Percentiles rank a stretch among this genome's conserved stretches.
Evolutionary conservation across 768 basidiomycete genomes (phyloP).

Genomic region (Cystofilobasidium capitatum): DNA sequence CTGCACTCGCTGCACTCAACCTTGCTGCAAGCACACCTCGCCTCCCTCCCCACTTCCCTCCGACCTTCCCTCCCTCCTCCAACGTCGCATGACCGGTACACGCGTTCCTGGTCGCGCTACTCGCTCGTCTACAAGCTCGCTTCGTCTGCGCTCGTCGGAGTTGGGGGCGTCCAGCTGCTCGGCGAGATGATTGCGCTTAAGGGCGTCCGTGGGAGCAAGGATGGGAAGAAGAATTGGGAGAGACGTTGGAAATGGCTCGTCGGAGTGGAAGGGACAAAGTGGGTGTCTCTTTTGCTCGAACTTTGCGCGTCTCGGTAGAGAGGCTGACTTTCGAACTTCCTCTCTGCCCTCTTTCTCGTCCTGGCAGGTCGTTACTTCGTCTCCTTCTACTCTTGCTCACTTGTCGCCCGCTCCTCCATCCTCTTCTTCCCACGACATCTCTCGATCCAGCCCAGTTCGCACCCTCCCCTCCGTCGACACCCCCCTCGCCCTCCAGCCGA

Average conservation of each 20-base stretch:
- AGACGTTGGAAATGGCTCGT: slow-evolving; percentile 20
- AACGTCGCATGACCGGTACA: slow-evolving; percentile 19
- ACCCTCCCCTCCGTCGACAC: neutral
- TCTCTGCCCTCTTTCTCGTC: neutral
- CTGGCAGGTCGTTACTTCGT: slow-evolving; percentile 17
- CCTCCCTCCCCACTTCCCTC: neutral
- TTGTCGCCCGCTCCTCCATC: slow-evolving; percentile 14
- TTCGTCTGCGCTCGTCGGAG: neutral
- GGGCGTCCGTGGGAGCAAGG: neutral
- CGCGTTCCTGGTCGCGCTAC: slow-evolving; percentile 19
- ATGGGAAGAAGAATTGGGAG: neutral
- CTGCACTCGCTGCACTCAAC: slow-evolving; percentile 11
- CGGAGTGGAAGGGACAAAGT: slow-evolving; percentile 23
- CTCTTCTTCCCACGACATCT: slow-evolving; percentile 3
- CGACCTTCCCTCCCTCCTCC: slow-evolving; percentile 9
- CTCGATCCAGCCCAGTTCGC: neutral
- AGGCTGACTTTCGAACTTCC: neutral
- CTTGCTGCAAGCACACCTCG: slow-evolving; percentile 8
- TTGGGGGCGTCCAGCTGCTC: slow-evolving; percentile 16
- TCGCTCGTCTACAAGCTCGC: slow-evolving; percentile 13
- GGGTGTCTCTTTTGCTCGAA: neutral
- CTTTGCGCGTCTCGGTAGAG: neutral
- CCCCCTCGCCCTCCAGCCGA: neutral
- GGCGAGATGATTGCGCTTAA: slow-evolving; percentile 24
- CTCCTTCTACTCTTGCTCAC: slow-evolving; percentile 22